phyloP scores from a whole-genome alignment of 331 rosid genomes.

The Malus hybrid region DNA sequence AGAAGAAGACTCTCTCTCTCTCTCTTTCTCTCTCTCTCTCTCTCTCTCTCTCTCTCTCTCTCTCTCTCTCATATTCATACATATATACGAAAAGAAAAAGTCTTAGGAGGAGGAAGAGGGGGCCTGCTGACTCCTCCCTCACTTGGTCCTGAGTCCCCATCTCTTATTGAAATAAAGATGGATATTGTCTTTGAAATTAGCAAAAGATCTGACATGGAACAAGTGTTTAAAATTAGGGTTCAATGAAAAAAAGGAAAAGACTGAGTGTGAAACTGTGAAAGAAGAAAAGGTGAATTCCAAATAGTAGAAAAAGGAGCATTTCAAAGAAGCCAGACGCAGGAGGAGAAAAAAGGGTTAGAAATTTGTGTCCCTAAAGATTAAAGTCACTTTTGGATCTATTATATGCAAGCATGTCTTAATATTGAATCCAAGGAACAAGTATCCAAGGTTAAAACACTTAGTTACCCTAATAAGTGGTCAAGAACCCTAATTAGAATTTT shows the following conservation, averaged over 20 bases:
- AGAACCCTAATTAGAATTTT: neutral
- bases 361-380: constrained; percentile 37
- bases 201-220: constrained; percentile 39
- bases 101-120: constrained; percentile 15
- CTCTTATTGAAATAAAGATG: neutral
- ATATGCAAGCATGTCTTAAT: constrained; percentile 31
- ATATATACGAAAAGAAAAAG: constrained; percentile 23
- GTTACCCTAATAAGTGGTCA: constrained; percentile 1
- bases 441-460: constrained; percentile 54
- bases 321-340: constrained; percentile 19
- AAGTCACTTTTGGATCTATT: constrained; percentile 54
- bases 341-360: constrained; percentile 49
- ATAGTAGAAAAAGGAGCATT: constrained; percentile 19
- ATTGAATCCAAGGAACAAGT: constrained; percentile 78
- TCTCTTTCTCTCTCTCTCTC: neutral
- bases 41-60: constrained; percentile 10
- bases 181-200: constrained; percentile 17
- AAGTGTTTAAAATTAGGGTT: constrained; percentile 21
- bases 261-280: constrained; percentile 33
- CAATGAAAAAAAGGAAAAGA: neutral
- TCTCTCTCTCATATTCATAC: constrained; percentile 21
- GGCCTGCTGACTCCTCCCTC: neutral
- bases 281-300: constrained; percentile 32
- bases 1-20: constrained; percentile 10
- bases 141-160: neutral